Evolutionary conservation across 768 basidiomycete genomes (phyloP).

Genomic region (Pulveroboletus sp.): DNA sequence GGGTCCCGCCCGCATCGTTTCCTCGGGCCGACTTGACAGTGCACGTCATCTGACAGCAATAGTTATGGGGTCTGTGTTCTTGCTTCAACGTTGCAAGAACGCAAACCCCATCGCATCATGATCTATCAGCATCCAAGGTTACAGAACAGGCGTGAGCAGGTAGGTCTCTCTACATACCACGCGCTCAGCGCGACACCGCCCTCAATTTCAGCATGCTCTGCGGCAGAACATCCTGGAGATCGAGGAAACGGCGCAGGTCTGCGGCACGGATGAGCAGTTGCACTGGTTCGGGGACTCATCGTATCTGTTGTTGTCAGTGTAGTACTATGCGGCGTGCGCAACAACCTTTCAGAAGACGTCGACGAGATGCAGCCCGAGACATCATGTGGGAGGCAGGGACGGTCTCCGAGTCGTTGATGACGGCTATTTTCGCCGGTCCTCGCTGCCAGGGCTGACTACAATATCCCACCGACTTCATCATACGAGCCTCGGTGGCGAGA

Average conservation of each 20-base stretch:
- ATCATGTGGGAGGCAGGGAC: background rate
- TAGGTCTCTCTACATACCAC: constrained; percentile 18
- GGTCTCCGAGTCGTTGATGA: background rate
- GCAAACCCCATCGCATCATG: too few species aligned
- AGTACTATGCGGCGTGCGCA: constrained; percentile 40
- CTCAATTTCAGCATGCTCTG: constrained; percentile 64
- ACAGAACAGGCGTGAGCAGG: constrained; percentile 90
- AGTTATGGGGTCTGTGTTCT: constrained; percentile 57
- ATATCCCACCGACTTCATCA: background rate
- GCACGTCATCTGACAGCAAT: constrained; percentile 72
- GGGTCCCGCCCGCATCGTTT: constrained; percentile 9
- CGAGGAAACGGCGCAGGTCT: constrained; percentile 71
- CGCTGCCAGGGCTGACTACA: background rate
- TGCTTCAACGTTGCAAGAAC: too few species aligned
- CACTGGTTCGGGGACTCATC: constrained; percentile 50
- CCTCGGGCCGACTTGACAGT: constrained; percentile 39
- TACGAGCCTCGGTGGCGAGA: too few species aligned
- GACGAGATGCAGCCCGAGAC: background rate
- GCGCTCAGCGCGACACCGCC: background rate
- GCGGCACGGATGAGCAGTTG: constrained; percentile 48
- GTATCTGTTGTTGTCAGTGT: constrained; percentile 51
- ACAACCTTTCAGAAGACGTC: background rate
- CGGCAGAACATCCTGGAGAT: constrained; percentile 77
- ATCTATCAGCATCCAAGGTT: too few species aligned
- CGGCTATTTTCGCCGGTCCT: background rate